Evolutionary conservation across 2,329 filamentous ascomycete genomes (phyloP).

Genomic region (Ambrosiella beaveri): DNA sequence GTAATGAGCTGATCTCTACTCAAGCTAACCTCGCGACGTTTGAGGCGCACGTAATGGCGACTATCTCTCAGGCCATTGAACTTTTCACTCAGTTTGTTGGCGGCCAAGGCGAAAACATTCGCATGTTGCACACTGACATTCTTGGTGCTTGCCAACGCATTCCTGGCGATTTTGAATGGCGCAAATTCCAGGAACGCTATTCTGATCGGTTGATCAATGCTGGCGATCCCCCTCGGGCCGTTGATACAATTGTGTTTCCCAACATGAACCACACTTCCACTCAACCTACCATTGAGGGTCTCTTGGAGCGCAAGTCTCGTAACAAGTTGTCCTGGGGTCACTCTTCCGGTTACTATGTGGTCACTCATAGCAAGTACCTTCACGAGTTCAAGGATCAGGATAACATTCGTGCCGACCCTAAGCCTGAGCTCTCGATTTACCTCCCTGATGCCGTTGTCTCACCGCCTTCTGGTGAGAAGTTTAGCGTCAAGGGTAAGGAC

Average conservation of each 20-base stretch:
- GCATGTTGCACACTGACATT: slow-evolving; percentile 71
- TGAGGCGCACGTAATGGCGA: slow-evolving; percentile 68
- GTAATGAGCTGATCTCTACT: slow-evolving; percentile 77
- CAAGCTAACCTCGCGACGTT: slow-evolving; percentile 81
- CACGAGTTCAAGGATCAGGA: slow-evolving; percentile 96
- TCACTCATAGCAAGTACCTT: slow-evolving; percentile 73
- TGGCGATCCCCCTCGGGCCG: slow-evolving; percentile 51
- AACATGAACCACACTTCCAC: slow-evolving; percentile 75
- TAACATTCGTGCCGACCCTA: slow-evolving; percentile 49
- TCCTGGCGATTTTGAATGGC: slow-evolving; percentile 80
- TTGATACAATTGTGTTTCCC: slow-evolving; percentile 63
- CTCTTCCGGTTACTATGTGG: slow-evolving; percentile 70
- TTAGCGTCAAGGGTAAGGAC: slow-evolving; percentile 92
- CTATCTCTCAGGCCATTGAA: slow-evolving; percentile 65
- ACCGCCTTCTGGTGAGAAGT: slow-evolving; percentile 56
- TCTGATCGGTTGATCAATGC: slow-evolving; percentile 60
- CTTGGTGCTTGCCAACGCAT: slow-evolving; percentile 59
- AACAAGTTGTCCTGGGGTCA: slow-evolving; percentile 67
- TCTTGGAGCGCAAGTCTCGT: slow-evolving; percentile 76
- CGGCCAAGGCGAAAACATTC: slow-evolving; percentile 65
- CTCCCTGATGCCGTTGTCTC: slow-evolving; percentile 79
- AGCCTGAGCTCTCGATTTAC: slow-evolving; percentile 77
- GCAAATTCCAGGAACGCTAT: slow-evolving; percentile 60
- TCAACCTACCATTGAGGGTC: slow-evolving; percentile 70
- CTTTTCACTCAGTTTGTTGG: slow-evolving; percentile 68